Conservation (phyloP, 83 land plant genomes). For the Larix sibirica region DNA sequence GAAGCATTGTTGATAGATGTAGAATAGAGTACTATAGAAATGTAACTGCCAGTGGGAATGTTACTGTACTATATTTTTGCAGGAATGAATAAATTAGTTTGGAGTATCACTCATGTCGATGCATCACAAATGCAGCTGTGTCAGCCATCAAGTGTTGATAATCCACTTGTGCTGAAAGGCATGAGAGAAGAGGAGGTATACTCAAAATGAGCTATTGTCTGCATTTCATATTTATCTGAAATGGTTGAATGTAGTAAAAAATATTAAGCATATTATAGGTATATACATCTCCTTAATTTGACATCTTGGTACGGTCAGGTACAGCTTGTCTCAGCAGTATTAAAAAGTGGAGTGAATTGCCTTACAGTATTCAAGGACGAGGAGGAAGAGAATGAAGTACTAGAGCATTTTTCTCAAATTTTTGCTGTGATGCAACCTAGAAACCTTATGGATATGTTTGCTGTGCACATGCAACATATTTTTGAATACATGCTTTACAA, state of each 20-base stretch:
- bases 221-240: neutral
- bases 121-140: slow-evolving; percentile 42
- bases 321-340: slow-evolving; percentile 83
- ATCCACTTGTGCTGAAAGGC: slow-evolving; percentile 67
- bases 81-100: slow-evolving; percentile 95
- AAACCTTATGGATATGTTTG: slow-evolving; percentile 98
- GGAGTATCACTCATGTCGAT: slow-evolving; percentile 96
- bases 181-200: slow-evolving; percentile 98
- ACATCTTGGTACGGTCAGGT: slow-evolving; percentile 48
- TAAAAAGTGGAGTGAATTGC: slow-evolving; percentile 96
- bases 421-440: slow-evolving; percentile 95
- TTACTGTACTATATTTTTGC: neutral
- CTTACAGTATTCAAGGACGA: slow-evolving; percentile 92
- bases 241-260: neutral
- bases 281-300: neutral
- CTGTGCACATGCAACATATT: slow-evolving; percentile 91
- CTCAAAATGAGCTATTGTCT: neutral
- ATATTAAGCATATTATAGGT: too few relatives aligned
- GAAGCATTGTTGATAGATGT: too few relatives aligned
- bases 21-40: neutral
- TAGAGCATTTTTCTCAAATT: slow-evolving; percentile 79
- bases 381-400: slow-evolving; percentile 95
- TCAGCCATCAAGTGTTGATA: slow-evolving; percentile 39
- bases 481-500: slow-evolving; percentile 93
- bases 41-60: neutral